phyloP scores from a whole-genome alignment of 2,329 filamentous ascomycete genomes.

The Madurella fahalii region DNA sequence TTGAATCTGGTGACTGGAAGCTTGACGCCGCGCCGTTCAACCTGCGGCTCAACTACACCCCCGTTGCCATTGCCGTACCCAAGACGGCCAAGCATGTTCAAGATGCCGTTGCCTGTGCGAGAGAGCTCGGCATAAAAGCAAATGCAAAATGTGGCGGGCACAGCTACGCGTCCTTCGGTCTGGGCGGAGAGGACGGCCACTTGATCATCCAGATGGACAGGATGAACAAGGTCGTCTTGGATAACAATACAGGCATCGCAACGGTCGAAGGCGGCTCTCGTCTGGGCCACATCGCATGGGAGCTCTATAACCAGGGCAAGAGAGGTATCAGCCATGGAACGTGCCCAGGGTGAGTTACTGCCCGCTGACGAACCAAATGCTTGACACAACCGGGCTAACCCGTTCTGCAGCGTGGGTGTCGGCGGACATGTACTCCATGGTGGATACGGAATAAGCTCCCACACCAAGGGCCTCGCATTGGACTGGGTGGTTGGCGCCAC shows the following conservation, averaged over 20 bases:
- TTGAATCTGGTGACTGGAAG: constrained; percentile 31
- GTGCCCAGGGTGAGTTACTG: constrained; percentile 43
- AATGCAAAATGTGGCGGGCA: constrained; percentile 49
- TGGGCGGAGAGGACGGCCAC: constrained; percentile 46
- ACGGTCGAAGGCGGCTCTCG: constrained; percentile 47
- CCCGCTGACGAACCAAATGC: neutral
- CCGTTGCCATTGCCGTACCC: constrained; percentile 42
- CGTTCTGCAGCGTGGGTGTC: constrained; percentile 33
- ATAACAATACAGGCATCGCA: constrained; percentile 38
- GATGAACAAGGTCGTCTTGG: constrained; percentile 41
- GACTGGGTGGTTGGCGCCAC: constrained; percentile 36
- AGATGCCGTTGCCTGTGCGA: constrained; percentile 44
- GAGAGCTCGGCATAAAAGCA: constrained; percentile 40
- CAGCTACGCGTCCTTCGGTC: constrained; percentile 46
- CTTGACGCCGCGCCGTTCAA: constrained; percentile 33
- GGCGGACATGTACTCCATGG: constrained; percentile 40
- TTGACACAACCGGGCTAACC: neutral
- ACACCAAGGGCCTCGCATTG: constrained; percentile 33
- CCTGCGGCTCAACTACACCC: constrained; percentile 34
- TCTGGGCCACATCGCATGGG: constrained; percentile 43
- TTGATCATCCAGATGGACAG: constrained; percentile 45
- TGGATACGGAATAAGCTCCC: constrained; percentile 37
- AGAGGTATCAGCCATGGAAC: constrained; percentile 49
- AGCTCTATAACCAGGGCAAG: constrained; percentile 36
- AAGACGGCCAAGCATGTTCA: constrained; percentile 41